These are phyloP conservation scores for Pyrenula aspistea DNA, from an alignment of 495 filamentous ascomycete genomes.

Conservation along the genomic window DNA sequence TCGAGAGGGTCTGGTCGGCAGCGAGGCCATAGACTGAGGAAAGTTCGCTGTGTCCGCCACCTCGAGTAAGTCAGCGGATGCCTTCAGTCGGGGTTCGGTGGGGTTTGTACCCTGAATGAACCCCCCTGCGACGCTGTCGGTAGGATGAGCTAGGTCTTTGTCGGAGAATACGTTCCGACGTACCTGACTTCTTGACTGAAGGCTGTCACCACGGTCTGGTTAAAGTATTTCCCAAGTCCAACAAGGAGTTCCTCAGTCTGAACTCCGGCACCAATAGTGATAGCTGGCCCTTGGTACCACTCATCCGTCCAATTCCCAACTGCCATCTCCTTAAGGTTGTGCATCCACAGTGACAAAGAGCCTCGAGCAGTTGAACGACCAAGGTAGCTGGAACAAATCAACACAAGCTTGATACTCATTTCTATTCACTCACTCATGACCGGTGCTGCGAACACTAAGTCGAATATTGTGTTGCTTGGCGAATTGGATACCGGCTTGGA, in stretches of 20 bases:
- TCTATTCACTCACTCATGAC: constrained; percentile 45
- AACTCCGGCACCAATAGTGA: constrained; percentile 45
- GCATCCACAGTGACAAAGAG: constrained; percentile 46
- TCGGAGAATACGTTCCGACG: no score
- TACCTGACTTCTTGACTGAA: no score
- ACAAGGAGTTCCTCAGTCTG: no score
- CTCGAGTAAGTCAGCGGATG: constrained; percentile 37
- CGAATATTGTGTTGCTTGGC: constrained; percentile 45
- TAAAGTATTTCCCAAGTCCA: no score
- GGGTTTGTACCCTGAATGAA: no score
- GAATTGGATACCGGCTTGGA: no score
- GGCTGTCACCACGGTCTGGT: no score
- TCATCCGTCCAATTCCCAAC: constrained; percentile 20
- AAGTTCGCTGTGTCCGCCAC: constrained; percentile 49
- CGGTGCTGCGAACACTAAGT: constrained; percentile 58
- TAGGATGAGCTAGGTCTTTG: no score
- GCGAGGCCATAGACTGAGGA: constrained; percentile 40
- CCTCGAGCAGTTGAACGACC: constrained; percentile 46
- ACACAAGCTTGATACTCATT: constrained; percentile 7
- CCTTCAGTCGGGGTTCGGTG: no score
- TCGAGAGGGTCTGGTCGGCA: constrained; percentile 50
- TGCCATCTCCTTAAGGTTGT: constrained; percentile 39
- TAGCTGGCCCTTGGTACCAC: constrained; percentile 32
- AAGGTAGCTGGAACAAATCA: no score
- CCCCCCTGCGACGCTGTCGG: no score